Evolutionary conservation across 192 early-diverging fungal genomes (phyloP).

Genomic region (Kappamyces sp.): DNA sequence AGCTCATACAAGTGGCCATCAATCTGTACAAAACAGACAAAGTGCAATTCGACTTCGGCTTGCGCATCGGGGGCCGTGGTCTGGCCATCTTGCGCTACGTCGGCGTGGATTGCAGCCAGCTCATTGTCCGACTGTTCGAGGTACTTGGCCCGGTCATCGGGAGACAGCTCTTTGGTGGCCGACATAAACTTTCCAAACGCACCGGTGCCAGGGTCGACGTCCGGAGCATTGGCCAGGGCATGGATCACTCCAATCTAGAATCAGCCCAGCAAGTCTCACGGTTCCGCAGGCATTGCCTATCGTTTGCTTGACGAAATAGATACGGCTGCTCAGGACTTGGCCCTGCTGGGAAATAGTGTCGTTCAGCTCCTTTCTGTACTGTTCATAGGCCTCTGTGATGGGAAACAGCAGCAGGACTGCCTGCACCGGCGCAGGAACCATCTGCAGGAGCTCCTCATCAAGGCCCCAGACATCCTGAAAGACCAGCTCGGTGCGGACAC

Average conservation of each 20-base stretch:
- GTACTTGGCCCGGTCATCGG: constrained; percentile 65
- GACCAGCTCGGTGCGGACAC: neutral
- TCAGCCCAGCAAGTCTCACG: no score
- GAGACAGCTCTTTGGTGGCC: constrained; percentile 52
- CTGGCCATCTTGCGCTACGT: constrained; percentile 25
- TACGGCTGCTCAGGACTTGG: constrained; percentile 46
- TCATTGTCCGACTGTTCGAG: constrained; percentile 54
- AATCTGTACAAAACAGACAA: constrained; percentile 72
- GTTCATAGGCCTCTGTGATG: constrained; percentile 50
- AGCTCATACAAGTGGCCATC: constrained; percentile 81
- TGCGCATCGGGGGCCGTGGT: constrained; percentile 60
- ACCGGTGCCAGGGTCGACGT: constrained; percentile 47
- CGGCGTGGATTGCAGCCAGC: constrained; percentile 34
- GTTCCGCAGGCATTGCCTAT: constrained; percentile 92
- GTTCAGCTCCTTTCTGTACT: constrained; percentile 43
- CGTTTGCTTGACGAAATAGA: constrained; percentile 80
- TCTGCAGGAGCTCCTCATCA: constrained; percentile 72
- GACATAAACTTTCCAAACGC: constrained; percentile 62
- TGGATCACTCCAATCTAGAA: constrained; percentile 77
- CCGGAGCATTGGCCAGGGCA: constrained; percentile 69
- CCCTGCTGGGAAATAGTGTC: constrained; percentile 35
- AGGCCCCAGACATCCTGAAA: constrained; percentile 46
- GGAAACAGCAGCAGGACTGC: constrained; percentile 90
- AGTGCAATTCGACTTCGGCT: constrained; percentile 75
- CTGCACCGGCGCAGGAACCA: constrained; percentile 75